A percentile compares a stretch with the other conserved stretches of the same genome.
These are phyloP conservation scores for Periconia macrospinosa DNA, from an alignment of 2,329 filamentous ascomycete species.

Conservation along the genomic window DNA sequence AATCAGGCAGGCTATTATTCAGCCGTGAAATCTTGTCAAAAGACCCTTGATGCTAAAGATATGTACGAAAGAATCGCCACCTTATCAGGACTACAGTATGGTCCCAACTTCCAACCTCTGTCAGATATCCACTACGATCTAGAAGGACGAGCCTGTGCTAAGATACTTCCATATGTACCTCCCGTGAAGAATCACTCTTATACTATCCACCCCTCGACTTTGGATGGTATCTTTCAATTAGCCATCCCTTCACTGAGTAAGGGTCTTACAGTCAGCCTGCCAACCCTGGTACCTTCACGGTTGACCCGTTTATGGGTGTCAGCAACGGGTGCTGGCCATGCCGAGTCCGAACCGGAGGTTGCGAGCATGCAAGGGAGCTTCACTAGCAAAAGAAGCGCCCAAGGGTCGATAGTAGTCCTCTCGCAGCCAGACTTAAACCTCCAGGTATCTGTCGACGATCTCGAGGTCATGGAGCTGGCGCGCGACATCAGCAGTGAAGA, in stretches of 20 bases:
- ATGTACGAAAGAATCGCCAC: constrained; percentile 10
- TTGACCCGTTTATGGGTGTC: constrained; percentile 5
- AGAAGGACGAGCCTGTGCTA: not conserved
- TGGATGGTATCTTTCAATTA: constrained; percentile 8
- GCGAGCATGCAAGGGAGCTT: not conserved
- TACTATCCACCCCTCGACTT: constrained; percentile 2
- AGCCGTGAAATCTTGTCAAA: constrained; percentile 1
- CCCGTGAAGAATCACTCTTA: not conserved
- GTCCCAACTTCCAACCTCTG: constrained; percentile 15
- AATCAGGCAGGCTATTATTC: too few relatives aligned
- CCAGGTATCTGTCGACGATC: not conserved
- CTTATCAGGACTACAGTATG: constrained; percentile 14
- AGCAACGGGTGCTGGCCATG: constrained; percentile 1
- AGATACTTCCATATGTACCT: not conserved
- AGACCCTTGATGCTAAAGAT: not conserved
- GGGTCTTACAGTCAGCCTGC: not conserved
- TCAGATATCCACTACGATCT: constrained; percentile 7
- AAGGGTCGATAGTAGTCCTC: not conserved
- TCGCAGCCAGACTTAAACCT: not conserved
- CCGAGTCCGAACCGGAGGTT: not conserved
- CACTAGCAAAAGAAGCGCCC: not conserved
- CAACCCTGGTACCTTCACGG: constrained; percentile 2
- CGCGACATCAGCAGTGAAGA: too few relatives aligned
- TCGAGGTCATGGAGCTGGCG: not conserved
- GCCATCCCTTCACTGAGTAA: not conserved